Evolutionary conservation across 768 basidiomycete species (phyloP).

Genomic region (Trametes cinnabarina): DNA sequence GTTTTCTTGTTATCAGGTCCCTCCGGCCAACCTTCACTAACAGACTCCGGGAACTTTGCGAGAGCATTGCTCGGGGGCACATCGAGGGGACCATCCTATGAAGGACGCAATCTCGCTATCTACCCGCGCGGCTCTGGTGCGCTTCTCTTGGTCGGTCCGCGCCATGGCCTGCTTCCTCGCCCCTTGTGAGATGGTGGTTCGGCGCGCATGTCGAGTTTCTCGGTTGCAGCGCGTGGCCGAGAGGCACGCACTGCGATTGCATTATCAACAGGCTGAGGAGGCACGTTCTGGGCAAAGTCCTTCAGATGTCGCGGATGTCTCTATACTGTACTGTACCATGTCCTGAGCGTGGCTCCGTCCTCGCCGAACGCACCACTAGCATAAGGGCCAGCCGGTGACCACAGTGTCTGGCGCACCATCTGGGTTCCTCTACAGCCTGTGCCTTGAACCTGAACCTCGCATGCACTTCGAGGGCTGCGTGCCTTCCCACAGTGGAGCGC

Average conservation of each 20-base stretch:
- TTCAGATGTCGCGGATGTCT: neutral
- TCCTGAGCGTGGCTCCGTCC: too few species aligned
- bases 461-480: neutral
- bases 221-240: too few species aligned
- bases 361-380: neutral
- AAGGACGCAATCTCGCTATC: neutral
- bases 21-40: neutral
- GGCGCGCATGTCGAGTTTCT: too few species aligned
- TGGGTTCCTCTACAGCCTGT: neutral
- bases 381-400: neutral
- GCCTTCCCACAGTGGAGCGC: constrained; percentile 1
- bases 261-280: neutral
- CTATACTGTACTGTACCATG: too few species aligned
- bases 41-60: constrained; percentile 5
- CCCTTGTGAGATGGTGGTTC: neutral
- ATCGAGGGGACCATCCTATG: neutral
- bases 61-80: neutral
- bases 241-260: neutral
- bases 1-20: neutral
- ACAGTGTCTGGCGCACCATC: neutral
- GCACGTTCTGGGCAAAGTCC: neutral
- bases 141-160: neutral
- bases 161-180: neutral
- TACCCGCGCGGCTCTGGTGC: neutral
- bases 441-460: neutral